Conservation (phyloP, 148 eudicot species). For the Rhododendron griersonianum region DNA sequence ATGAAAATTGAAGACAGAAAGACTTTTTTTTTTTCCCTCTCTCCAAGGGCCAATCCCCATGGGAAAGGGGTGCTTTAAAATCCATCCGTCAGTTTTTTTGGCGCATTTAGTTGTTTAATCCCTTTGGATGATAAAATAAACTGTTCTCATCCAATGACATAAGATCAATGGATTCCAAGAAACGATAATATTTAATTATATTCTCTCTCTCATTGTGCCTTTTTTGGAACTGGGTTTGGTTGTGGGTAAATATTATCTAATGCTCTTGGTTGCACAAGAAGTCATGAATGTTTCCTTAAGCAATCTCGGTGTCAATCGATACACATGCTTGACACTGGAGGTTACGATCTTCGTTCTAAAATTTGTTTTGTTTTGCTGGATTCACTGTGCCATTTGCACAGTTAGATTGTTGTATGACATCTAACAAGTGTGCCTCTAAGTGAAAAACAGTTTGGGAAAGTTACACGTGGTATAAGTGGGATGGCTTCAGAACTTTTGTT, state of each 20-base stretch:
- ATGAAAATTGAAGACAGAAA: background rate
- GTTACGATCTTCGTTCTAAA: background rate
- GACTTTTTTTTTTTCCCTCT: background rate
- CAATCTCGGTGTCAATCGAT: background rate
- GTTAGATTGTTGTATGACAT: background rate
- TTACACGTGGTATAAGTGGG: background rate
- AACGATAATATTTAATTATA: background rate
- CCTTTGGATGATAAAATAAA: background rate
- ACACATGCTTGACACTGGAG: too few relatives aligned
- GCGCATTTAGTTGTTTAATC: background rate
- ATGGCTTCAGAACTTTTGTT: constrained; percentile 6
- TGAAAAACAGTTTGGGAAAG: background rate
- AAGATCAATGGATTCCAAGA: background rate
- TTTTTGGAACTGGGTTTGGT: background rate
- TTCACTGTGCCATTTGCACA: background rate
- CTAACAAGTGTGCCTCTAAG: background rate
- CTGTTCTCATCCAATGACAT: background rate
- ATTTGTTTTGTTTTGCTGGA: background rate
- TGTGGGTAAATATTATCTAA: background rate
- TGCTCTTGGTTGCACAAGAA: background rate
- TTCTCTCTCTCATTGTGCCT: background rate
- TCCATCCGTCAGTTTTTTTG: background rate
- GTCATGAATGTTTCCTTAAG: background rate
- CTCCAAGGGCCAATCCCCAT: background rate
- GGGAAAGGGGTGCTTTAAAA: background rate